Base-by-base conservation (phyloP, 2,329 filamentous ascomycete genomes). In the Phyllosticta citribraziliensis region DNA sequence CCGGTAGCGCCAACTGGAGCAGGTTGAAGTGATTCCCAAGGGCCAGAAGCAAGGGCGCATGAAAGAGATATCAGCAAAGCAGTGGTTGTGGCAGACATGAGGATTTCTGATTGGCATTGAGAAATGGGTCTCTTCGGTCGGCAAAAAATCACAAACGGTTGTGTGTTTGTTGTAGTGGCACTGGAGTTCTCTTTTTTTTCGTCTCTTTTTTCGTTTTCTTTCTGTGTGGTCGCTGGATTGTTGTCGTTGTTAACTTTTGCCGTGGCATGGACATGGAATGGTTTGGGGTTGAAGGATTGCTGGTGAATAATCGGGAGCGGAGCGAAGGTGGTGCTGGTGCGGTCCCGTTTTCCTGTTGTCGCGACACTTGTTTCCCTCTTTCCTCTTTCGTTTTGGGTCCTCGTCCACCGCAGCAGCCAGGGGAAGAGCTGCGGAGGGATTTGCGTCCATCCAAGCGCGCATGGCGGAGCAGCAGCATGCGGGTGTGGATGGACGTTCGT, bases 1-100 rank as follows among this genome's bases (percentile, higher is more conserved):
- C 73, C 70, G 19, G 70, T 72, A n/a, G 73, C 35, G 19, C 33
- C 55, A 30, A 61, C 58, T 8, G 58, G 58, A 22, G 58, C 55
- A 9, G 51, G 20, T 20, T 33, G 24, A 47, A n/a, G 17, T n/a
- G 14, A 47, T 47, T 6, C 6, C 40, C 40, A 19, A n/a, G 40
- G 40, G 3, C 5, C 4, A 1, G 2, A 17, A 47, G 40, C 40
- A 47, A n/a, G 40, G 14, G 17, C 40, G 40, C 17, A 17, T 8
- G n/a, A 47, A n/a, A 17, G n/a, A 4, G n/a, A 47, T 17, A 47
- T 3, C 14, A n/a, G 40, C 40, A n/a, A 14, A n/a, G 40, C 35
- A 8, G 35, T 1, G 9, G 35, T 10, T 53, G 25, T 11, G 52
- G 12, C 19, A 12, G 52, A 24, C 40, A 47, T 47, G 40, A 14